These are phyloP conservation scores for Pseudogymnoascus sp. DNA, from an alignment of 2,329 filamentous ascomycete genomes.

Conservation along the genomic window DNA sequence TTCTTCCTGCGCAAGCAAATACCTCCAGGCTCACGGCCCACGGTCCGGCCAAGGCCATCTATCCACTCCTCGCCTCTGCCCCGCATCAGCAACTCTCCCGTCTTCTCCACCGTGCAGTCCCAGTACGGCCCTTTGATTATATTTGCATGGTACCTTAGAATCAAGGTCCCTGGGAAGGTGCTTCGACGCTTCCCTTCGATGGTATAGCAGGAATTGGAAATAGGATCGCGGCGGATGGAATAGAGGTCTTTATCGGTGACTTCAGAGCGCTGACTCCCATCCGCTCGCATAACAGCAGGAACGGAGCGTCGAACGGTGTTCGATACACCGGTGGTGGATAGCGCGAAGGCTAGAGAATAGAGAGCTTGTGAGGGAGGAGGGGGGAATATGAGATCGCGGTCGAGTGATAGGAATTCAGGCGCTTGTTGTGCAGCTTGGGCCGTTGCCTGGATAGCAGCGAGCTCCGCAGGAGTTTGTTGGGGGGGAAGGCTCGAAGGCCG, in stretches of 20 bases:
- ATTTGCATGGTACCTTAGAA: not conserved
- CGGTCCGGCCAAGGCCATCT: slow-evolving; percentile 2
- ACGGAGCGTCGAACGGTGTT: slow-evolving; percentile 1
- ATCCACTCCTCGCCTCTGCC: slow-evolving; percentile 1
- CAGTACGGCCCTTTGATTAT: not conserved
- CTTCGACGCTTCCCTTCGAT: slow-evolving; percentile 3
- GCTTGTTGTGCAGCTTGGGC: not conserved
- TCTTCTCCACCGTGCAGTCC: slow-evolving; percentile 5
- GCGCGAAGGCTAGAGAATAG: not conserved
- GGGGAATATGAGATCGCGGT: slow-evolving; percentile 3
- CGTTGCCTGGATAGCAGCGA: not conserved
- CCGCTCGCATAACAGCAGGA: not conserved
- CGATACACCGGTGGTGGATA: not conserved
- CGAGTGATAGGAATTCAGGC: not conserved
- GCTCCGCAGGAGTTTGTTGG: not conserved
- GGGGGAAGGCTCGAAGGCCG: not conserved
- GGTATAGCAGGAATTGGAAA: not conserved
- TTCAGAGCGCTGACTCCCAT: not conserved
- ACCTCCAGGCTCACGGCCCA: not conserved
- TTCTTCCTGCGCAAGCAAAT: not conserved
- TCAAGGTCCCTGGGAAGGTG: not conserved
- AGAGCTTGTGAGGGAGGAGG: slow-evolving; percentile 5
- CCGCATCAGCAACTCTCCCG: not conserved
- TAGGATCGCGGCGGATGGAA: not conserved
- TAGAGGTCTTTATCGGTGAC: slow-evolving; percentile 5